These are phyloP conservation scores for Arthroderma uncinatum DNA, from an alignment of 2,329 filamentous ascomycete genomes.

Conservation along the genomic window DNA sequence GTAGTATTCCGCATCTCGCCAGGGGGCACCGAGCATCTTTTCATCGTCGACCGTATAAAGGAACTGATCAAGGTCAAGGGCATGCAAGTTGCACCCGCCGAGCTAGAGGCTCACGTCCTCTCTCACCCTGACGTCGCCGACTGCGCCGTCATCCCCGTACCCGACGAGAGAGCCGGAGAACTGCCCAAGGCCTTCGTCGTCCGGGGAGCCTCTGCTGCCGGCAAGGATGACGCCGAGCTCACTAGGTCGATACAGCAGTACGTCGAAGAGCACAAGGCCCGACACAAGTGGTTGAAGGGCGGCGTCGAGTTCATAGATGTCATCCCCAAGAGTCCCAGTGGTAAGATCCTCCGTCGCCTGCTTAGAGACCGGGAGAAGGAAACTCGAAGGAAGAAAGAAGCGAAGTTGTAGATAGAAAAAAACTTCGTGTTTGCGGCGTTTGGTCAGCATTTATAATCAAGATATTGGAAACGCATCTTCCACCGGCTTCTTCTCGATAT, in stretches of 20 bases:
- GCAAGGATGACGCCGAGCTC: slow-evolving; percentile 42
- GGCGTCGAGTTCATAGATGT: slow-evolving; percentile 47
- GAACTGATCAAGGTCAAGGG: slow-evolving; percentile 73
- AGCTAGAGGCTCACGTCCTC: slow-evolving; percentile 69
- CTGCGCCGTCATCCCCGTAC: slow-evolving; percentile 65
- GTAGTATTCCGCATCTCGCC: slow-evolving; percentile 55
- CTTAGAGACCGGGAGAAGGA: slow-evolving; percentile 66
- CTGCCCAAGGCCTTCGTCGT: slow-evolving; percentile 55
- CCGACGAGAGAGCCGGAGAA: slow-evolving; percentile 51
- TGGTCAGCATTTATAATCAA: neutral
- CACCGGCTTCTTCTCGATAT: neutral
- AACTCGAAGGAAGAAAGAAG: slow-evolving; percentile 50
- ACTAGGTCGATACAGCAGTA: slow-evolving; percentile 45
- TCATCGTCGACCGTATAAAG: slow-evolving; percentile 73
- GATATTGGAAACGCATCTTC: neutral
- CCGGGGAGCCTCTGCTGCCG: slow-evolving; percentile 41
- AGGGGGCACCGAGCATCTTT: slow-evolving; percentile 64
- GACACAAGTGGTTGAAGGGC: slow-evolving; percentile 52
- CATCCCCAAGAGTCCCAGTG: slow-evolving; percentile 51
- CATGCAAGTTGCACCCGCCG: slow-evolving; percentile 70
- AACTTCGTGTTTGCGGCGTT: no score
- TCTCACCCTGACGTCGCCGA: slow-evolving; percentile 65
- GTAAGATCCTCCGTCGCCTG: slow-evolving; percentile 52
- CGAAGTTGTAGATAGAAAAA: slow-evolving; percentile 48
- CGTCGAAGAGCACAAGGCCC: slow-evolving; percentile 50